Evolutionary conservation across 495 filamentous ascomycete genomes (phyloP).

Genomic region (Haplographium delicatum): DNA sequence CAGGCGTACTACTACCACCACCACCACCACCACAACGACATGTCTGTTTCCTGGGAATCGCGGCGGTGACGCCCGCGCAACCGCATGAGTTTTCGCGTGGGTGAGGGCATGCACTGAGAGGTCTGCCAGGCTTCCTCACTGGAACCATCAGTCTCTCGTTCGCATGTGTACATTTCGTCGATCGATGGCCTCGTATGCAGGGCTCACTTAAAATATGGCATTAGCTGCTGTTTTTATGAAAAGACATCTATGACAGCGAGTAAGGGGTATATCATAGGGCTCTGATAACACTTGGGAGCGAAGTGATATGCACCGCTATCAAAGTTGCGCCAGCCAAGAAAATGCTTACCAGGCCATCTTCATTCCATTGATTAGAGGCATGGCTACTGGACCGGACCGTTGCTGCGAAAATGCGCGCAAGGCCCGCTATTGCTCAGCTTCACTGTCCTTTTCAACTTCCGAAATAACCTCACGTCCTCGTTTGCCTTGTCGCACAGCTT

Average conservation of each 20-base stretch:
- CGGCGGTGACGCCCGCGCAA: slow-evolving; percentile 45
- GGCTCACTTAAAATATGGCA: slow-evolving; percentile 52
- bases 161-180: slow-evolving; percentile 75
- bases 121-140: slow-evolving; percentile 75
- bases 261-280: too few relatives aligned
- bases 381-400: slow-evolving; percentile 16
- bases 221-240: slow-evolving; percentile 2
- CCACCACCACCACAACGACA: slow-evolving; percentile 48
- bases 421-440: too few relatives aligned
- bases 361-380: slow-evolving; percentile 51
- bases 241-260: too few relatives aligned
- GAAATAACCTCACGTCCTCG: slow-evolving; percentile 20
- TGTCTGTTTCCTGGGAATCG: slow-evolving; percentile 45
- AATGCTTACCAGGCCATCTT: slow-evolving; percentile 55
- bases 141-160: slow-evolving; percentile 68
- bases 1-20: slow-evolving; percentile 1
- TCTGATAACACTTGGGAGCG: too few relatives aligned
- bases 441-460: too few relatives aligned
- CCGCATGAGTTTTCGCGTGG: slow-evolving; percentile 49
- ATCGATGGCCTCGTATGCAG: slow-evolving; percentile 82
- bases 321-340: slow-evolving; percentile 1
- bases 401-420: too few relatives aligned
- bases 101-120: slow-evolving; percentile 72
- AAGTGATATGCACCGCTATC: too few relatives aligned
- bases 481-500: slow-evolving; percentile 10